Percentiles rank a stretch among this genome's conserved stretches.
These are phyloP conservation scores for Monilinia aucupariae DNA, from an alignment of 2,329 filamentous ascomycete genomes.

Conservation along the genomic window DNA sequence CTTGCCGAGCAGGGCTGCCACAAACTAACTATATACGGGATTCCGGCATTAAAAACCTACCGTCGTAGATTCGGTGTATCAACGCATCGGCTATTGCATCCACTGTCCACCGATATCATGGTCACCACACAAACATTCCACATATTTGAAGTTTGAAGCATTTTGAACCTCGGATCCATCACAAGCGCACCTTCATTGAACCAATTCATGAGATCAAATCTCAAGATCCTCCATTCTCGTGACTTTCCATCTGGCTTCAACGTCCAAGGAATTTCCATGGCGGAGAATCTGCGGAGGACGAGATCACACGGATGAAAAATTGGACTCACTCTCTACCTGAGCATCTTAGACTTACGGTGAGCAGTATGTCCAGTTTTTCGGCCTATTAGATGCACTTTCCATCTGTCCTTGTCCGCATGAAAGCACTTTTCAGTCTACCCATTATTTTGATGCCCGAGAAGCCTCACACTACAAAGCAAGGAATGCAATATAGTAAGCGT, in stretches of 20 bases:
- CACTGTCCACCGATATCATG: too few species aligned
- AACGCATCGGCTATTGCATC: too few species aligned
- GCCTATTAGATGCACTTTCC: not conserved
- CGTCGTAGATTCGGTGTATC: not conserved
- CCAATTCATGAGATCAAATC: not conserved
- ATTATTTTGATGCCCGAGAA: conserved; percentile 5
- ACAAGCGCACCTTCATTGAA: not conserved
- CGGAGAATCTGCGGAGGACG: not conserved
- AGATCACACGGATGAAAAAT: conserved; percentile 9
- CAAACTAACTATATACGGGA: not conserved
- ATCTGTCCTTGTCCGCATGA: conserved; percentile 14
- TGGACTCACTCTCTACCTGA: not conserved
- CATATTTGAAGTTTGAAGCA: too few species aligned
- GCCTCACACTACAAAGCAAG: not conserved
- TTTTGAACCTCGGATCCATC: conserved; percentile 1
- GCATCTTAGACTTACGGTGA: conserved; percentile 13
- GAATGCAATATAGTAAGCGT: not conserved
- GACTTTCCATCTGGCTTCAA: not conserved
- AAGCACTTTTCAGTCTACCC: conserved; percentile 1
- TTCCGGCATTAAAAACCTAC: too few species aligned
- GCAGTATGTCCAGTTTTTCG: conserved; percentile 1
- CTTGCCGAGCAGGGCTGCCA: conserved; percentile 1
- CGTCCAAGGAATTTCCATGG: not conserved
- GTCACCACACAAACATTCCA: too few species aligned
- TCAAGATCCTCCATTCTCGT: not conserved